Conservation (phyloP, 2,329 filamentous ascomycete species). For the Penicillium decumbens region DNA sequence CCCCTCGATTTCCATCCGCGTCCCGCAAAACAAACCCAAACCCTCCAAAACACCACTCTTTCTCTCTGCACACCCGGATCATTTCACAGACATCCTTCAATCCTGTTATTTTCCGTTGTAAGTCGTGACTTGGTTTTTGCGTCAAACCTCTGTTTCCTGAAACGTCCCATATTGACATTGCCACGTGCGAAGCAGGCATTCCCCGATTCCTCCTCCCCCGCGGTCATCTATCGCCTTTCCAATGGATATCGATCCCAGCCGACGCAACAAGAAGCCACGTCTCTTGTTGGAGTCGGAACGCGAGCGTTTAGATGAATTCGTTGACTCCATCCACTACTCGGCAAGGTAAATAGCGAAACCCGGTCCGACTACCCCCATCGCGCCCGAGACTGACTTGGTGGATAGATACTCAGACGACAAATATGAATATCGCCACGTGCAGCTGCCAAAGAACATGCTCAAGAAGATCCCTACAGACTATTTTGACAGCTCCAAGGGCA, state of each 20-base stretch:
- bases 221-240: slow-evolving; percentile 11
- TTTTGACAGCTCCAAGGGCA: slow-evolving; percentile 82
- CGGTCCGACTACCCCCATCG: neutral
- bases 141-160: neutral
- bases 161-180: neutral
- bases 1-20: slow-evolving; percentile 14
- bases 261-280: slow-evolving; percentile 82
- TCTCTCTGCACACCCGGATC: neutral
- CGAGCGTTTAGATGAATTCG: slow-evolving; percentile 79
- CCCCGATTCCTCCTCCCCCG: neutral
- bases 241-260: slow-evolving; percentile 66
- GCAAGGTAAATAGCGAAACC: slow-evolving; percentile 60
- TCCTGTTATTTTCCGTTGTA: neutral
- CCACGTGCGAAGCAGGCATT: slow-evolving; percentile 4
- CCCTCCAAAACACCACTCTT: slow-evolving; percentile 9
- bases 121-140: neutral
- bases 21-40: slow-evolving; percentile 21
- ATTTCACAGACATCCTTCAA: neutral
- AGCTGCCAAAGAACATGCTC: slow-evolving; percentile 96
- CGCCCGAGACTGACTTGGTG: slow-evolving; percentile 13
- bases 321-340: slow-evolving; percentile 94
- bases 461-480: slow-evolving; percentile 95
- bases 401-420: slow-evolving; percentile 84
- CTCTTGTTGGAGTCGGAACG: slow-evolving; percentile 76
- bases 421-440: slow-evolving; percentile 96